Percentiles rank a stretch among this genome's conserved stretches.
Evolutionary conservation across 352 stramenopile genomes (phyloP).

Genomic region (Globisporangium sylvaticum): DNA sequence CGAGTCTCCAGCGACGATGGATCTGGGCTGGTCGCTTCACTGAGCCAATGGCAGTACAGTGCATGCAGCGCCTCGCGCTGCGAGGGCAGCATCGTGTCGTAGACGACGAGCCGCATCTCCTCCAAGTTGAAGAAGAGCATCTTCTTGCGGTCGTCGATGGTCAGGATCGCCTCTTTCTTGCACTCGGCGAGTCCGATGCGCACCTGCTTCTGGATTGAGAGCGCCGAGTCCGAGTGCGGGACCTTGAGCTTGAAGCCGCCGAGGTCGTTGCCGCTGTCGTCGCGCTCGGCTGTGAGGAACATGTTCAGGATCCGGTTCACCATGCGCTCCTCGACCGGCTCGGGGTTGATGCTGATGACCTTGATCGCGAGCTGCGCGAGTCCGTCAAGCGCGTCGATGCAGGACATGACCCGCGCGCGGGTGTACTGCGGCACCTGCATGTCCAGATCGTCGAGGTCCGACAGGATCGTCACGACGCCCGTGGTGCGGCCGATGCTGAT

Average conservation of each 20-base stretch:
- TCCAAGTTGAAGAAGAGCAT: constrained; percentile 64
- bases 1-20: background rate
- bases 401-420: constrained; percentile 65
- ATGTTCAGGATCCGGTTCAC: constrained; percentile 48
- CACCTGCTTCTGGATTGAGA: constrained; percentile 49
- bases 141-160: constrained; percentile 47
- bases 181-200: constrained; percentile 26
- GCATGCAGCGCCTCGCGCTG: constrained; percentile 60
- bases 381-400: constrained; percentile 46
- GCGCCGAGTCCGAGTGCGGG: constrained; percentile 30
- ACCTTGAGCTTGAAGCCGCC: constrained; percentile 34
- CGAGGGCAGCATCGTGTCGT: constrained; percentile 62
- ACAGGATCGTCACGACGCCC: constrained; percentile 58
- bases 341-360: constrained; percentile 60
- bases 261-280: constrained; percentile 29
- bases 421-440: constrained; percentile 73
- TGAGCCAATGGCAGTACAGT: constrained; percentile 61
- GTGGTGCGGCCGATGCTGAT: constrained; percentile 44
- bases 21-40: constrained; percentile 16
- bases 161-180: constrained; percentile 39
- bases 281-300: constrained; percentile 34
- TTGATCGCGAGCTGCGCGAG: constrained; percentile 63
- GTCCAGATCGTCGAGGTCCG: constrained; percentile 72
- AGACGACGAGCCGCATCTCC: constrained; percentile 58
- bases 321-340: constrained; percentile 56